Conservation (phyloP, 805 yeast species). For the Isabelozyma heimii region DNA sequence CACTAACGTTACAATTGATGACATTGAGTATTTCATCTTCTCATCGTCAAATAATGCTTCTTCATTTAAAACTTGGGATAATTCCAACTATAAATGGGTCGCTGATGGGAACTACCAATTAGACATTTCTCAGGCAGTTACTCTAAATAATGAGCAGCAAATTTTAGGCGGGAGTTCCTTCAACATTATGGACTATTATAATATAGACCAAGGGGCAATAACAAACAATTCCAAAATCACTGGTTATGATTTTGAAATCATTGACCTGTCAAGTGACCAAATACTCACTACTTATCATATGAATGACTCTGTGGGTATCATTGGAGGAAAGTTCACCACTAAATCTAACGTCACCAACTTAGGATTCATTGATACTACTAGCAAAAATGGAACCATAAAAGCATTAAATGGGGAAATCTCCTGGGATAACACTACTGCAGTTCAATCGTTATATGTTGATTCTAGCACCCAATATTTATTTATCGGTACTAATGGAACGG, state of each 20-base stretch:
- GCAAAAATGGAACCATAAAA: slow-evolving; percentile 10
- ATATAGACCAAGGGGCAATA: slow-evolving; percentile 23
- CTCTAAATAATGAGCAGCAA: slow-evolving; percentile 23
- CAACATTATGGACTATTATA: slow-evolving; percentile 29
- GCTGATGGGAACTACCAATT: slow-evolving; percentile 23
- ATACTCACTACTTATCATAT: slow-evolving; percentile 38
- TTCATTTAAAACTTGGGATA: slow-evolving; percentile 40
- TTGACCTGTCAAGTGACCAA: slow-evolving; percentile 9
- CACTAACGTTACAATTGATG: slow-evolving; percentile 34
- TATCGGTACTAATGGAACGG: slow-evolving; percentile 46
- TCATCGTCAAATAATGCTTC: slow-evolving; percentile 18
- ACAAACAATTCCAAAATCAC: slow-evolving; percentile 17
- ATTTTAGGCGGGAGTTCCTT: slow-evolving; percentile 35
- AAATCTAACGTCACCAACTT: slow-evolving; percentile 17
- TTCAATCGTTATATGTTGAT: slow-evolving; percentile 36
- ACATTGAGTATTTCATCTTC: slow-evolving; percentile 42
- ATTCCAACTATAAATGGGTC: slow-evolving; percentile 33
- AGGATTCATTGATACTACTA: slow-evolving; percentile 24
- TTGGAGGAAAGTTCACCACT: slow-evolving; percentile 59
- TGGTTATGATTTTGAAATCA: slow-evolving; percentile 19
- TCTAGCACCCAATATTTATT: slow-evolving; percentile 32
- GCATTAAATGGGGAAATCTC: slow-evolving; percentile 18
- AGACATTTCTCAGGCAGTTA: slow-evolving; percentile 25
- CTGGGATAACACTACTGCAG: slow-evolving; percentile 23
- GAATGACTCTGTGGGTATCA: slow-evolving; percentile 48